These are phyloP conservation scores for Alternaria sp. DNA, from an alignment of 2,329 filamentous ascomycete species.

Conservation along the genomic window DNA sequence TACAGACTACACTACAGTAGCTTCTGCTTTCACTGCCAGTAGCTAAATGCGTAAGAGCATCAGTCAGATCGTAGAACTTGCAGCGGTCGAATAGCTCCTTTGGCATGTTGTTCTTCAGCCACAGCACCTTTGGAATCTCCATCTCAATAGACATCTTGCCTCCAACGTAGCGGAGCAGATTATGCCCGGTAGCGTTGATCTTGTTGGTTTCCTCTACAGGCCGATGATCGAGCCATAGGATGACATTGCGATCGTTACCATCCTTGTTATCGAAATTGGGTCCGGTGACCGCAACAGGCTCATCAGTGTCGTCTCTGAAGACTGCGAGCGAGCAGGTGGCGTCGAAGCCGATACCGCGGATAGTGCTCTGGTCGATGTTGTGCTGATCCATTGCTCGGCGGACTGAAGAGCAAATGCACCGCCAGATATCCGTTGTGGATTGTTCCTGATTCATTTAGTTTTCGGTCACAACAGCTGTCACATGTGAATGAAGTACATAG, in stretches of 20 bases:
- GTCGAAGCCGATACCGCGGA: constrained; percentile 95
- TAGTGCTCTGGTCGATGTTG: constrained; percentile 75
- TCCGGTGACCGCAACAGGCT: constrained; percentile 89
- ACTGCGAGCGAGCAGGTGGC: constrained; percentile 97
- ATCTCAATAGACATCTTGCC: constrained; percentile 99
- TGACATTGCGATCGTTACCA: constrained; percentile 89
- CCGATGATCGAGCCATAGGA: constrained; percentile 96
- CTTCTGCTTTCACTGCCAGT: constrained; percentile 91
- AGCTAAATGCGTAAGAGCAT: constrained; percentile 92
- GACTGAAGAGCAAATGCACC: constrained; percentile 89
- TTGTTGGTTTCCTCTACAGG: constrained; percentile 89
- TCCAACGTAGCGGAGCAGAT: constrained; percentile 93
- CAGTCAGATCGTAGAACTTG: constrained; percentile 96
- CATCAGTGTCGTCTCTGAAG: constrained; percentile 87
- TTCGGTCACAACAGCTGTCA: neutral
- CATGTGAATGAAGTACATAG: constrained; percentile 55
- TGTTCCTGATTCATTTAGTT: constrained; percentile 72
- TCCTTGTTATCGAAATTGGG: constrained; percentile 81
- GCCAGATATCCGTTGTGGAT: constrained; percentile 98
- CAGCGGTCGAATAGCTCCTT: constrained; percentile 87
- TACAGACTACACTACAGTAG: constrained; percentile 96
- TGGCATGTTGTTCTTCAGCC: constrained; percentile 99
- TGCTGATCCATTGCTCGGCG: constrained; percentile 83
- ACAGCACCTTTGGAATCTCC: constrained; percentile 98
- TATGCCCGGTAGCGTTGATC: constrained; percentile 93